These are phyloP conservation scores for Globisporangium iwayamae DNA, from an alignment of 352 stramenopile species.

Conservation along the genomic window DNA sequence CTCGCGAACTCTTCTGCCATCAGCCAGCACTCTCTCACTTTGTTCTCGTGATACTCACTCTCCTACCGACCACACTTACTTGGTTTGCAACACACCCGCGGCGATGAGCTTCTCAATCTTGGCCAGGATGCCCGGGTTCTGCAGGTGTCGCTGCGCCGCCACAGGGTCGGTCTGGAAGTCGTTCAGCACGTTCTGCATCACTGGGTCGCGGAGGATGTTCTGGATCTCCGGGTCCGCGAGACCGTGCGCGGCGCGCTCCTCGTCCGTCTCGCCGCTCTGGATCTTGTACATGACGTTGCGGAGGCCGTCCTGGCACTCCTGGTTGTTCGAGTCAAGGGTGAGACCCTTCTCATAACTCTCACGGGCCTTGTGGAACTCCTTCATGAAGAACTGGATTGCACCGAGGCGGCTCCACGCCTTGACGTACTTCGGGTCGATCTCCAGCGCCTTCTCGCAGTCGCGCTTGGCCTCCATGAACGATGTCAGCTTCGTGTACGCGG, in stretches of 20 bases:
- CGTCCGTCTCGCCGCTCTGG: constrained; percentile 94
- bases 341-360: constrained; percentile 97
- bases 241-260: constrained; percentile 95
- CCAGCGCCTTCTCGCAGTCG: constrained; percentile 97
- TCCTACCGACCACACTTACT: constrained; percentile 38
- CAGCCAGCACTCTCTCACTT: not conserved
- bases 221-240: constrained; percentile 99
- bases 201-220: constrained; percentile 95
- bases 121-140: constrained; percentile 91
- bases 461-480: constrained; percentile 90
- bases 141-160: constrained; percentile 90
- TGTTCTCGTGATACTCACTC: not conserved
- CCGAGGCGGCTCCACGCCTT: constrained; percentile 98
- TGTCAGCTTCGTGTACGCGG: constrained; percentile 98
- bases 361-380: constrained; percentile 99
- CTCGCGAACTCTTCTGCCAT: not conserved
- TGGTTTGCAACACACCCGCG: constrained; percentile 95
- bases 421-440: constrained; percentile 98
- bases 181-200: constrained; percentile 97
- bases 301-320: constrained; percentile 95
- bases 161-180: constrained; percentile 97
- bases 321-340: constrained; percentile 92
- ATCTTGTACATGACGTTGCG: constrained; percentile 93
- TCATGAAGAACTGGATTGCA: constrained; percentile 99
- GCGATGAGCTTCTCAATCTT: constrained; percentile 99